Conservation (phyloP, 768 basidiomycete genomes). For the Phlebiopsis gigantea region DNA sequence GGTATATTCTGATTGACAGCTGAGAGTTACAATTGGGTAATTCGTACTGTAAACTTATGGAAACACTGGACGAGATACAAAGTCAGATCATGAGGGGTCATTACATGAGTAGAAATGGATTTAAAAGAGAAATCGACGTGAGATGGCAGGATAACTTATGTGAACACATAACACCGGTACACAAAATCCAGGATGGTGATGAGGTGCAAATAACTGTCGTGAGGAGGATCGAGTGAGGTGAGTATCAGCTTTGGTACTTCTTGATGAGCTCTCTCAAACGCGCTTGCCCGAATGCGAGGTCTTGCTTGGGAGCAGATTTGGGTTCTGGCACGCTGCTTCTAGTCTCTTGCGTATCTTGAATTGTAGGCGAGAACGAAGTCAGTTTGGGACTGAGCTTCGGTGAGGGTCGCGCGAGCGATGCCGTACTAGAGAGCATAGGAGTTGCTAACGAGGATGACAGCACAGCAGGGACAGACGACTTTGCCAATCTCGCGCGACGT, state of each 20-base stretch:
- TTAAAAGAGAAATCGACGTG: no score
- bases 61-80: no score
- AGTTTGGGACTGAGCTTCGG: constrained; percentile 25
- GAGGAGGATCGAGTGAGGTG: no score
- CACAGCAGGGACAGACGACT: constrained; percentile 65
- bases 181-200: no score
- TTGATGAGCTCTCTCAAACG: constrained; percentile 72
- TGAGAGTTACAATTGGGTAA: background rate
- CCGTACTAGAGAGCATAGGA: constrained; percentile 70
- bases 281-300: constrained; percentile 73
- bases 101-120: no score
- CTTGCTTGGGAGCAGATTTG: constrained; percentile 25
- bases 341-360: constrained; percentile 22
- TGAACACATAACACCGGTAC: no score
- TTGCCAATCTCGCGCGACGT: constrained; percentile 35
- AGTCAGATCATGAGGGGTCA: no score
- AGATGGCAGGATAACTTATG: no score
- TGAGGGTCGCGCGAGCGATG: constrained; percentile 59
- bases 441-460: constrained; percentile 67
- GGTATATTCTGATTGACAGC: background rate
- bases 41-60: background rate
- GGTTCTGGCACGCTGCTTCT: background rate
- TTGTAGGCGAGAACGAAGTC: constrained; percentile 20
- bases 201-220: background rate
- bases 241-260: constrained; percentile 58